Base-by-base conservation (phyloP, 2,329 filamentous ascomycete genomes). In the Xylogone sp. region DNA sequence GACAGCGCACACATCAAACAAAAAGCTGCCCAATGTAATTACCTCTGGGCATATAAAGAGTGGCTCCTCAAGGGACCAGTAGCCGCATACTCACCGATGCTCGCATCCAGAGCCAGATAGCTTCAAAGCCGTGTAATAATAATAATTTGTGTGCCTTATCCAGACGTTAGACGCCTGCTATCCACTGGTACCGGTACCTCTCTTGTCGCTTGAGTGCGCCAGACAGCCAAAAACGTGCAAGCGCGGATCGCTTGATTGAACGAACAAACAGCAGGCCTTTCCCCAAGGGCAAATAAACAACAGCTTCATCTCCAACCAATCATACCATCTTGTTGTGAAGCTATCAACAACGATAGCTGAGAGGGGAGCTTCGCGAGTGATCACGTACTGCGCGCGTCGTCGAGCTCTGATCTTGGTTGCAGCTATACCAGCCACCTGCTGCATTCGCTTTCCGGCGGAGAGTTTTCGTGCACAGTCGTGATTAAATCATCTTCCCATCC, bases 11-110 rank as follows among this genome's bases (percentile, higher is more conserved):
- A 52, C 48, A 24, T 46, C 29, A 51, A 52, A 18, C 22, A 50
- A 46, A 54, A 46, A 21, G 53, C 52, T 56, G 56, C 56, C 56
- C 56, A 58, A 58, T 58, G 48, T 54, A 42, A 53, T 49, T 45
- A n/a, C 43, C 46, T 47, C 45, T 43, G 31, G 24, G 45, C 53
- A 56, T 56, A 56, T 56, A 56, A 54, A 51, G 42, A 27, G 45
- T 52, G 50, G 45, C 42, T 47, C 34, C 34, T 39, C 34, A 16
- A 13, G 34, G 13, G 34, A 13, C 34, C 34, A 39, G 34, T 39
- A 39, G 34, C 34, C 34, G n/a, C 34, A 39, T 18, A 39, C 10
- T 9, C 12, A 39, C n/a, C n/a, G n/a, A 39, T 39, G 5, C 34
- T 39, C n/a, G 34, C 34, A 39, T 27, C 24, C 5, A 18, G 34